phyloP scores from a whole-genome alignment of 208 protist species.

The Leishmania tarentolae region DNA sequence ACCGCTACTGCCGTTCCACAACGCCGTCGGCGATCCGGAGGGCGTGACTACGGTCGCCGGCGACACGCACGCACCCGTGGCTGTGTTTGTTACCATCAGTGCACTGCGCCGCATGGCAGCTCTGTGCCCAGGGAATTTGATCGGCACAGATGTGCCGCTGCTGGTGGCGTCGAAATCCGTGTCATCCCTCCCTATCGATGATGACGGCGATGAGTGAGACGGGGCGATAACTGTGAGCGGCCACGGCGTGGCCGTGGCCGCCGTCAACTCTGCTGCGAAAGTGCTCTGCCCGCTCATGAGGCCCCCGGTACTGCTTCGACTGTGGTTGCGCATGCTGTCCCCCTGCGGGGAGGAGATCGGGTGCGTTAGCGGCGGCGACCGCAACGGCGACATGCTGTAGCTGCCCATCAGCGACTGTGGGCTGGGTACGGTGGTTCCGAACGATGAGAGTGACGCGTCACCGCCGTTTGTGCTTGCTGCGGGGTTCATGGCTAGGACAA shows the following conservation, averaged over 20 bases:
- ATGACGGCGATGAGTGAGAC: not conserved
- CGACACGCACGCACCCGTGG: slow-evolving; percentile 30
- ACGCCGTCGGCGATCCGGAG: slow-evolving; percentile 12
- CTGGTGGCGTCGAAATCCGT: not conserved
- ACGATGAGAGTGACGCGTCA: not conserved
- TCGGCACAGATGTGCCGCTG: not conserved
- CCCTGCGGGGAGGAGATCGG: not conserved
- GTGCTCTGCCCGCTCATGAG: not conserved
- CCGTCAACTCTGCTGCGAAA: not conserved
- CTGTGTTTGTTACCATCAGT: slow-evolving; percentile 45
- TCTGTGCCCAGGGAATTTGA: not conserved
- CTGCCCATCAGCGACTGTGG: not conserved
- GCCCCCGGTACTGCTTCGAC: not conserved
- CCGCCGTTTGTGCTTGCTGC: not conserved
- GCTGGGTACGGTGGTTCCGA: not conserved
- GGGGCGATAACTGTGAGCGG: not conserved
- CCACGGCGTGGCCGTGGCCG: not conserved
- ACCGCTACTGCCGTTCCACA: slow-evolving; percentile 11
- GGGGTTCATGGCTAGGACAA: not conserved
- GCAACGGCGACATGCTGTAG: not conserved
- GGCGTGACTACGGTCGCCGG: slow-evolving; percentile 13
- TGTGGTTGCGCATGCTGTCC: not conserved
- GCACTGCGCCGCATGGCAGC: slow-evolving; percentile 16
- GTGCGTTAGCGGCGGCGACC: not conserved
- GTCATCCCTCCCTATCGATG: slow-evolving; percentile 4